phyloP scores from a whole-genome alignment of 2,329 filamentous ascomycete species.

The Microsporum ferrugineum region DNA sequence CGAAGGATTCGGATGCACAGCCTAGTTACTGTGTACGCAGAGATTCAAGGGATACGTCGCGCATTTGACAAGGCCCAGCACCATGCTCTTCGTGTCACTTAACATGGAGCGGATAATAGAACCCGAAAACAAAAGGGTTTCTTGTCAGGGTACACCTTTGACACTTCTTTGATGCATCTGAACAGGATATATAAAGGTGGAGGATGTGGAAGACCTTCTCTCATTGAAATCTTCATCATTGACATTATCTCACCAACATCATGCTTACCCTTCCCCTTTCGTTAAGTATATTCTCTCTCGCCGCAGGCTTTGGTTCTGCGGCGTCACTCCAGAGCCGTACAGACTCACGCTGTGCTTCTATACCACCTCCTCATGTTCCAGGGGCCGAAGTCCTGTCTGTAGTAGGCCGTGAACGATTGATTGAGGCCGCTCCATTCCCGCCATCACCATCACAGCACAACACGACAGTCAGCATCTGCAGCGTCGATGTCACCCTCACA shows the following conservation, averaged over 20 bases:
- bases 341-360: neutral
- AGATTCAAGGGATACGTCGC: neutral
- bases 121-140: neutral
- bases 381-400: neutral
- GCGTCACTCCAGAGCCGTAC: neutral
- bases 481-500: neutral
- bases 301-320: neutral
- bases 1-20: neutral
- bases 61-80: neutral
- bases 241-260: neutral
- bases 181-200: neutral
- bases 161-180: neutral
- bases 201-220: no score
- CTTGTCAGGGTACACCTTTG: neutral
- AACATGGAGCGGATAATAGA: neutral
- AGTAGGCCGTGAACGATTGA: neutral
- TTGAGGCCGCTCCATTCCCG: neutral
- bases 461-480: neutral
- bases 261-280: neutral
- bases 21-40: neutral
- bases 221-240: neutral
- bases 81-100: neutral
- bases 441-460: neutral
- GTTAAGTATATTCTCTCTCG: neutral
- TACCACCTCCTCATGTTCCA: neutral